Conservation (phyloP, 1,284 basidiomycete species). For the Rhodotorula sp. region DNA sequence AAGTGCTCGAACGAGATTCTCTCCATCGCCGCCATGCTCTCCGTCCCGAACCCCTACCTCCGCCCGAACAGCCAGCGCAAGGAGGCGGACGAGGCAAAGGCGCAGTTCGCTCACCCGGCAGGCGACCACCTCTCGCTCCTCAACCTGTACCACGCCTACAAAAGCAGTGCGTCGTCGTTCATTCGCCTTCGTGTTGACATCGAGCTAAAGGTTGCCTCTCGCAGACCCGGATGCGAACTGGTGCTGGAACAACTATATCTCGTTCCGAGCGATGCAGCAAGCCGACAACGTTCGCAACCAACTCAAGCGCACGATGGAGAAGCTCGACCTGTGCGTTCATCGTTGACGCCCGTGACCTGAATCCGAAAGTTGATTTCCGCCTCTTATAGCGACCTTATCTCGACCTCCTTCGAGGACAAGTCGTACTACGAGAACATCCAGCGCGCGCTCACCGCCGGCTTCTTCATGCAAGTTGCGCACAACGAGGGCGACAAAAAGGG, state of each 20-base stretch:
- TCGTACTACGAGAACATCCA: conserved; percentile 72
- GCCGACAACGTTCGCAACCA: conserved; percentile 96
- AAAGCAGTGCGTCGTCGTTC: conserved; percentile 53
- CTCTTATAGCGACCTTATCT: conserved; percentile 64
- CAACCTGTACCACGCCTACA: conserved; percentile 94
- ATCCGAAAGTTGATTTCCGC: not conserved
- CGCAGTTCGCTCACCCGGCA: conserved; percentile 82
- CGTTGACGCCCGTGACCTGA: too few relatives aligned
- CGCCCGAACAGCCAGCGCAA: conserved; percentile 82
- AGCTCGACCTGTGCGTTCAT: conserved; percentile 48
- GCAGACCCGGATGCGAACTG: conserved; percentile 72
- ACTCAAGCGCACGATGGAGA: conserved; percentile 89
- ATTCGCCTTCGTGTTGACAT: too few relatives aligned
- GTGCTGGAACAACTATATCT: conserved; percentile 92
- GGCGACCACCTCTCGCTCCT: conserved; percentile 93
- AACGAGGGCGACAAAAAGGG: conserved; percentile 83
- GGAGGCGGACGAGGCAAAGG: conserved; percentile 90
- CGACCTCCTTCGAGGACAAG: conserved; percentile 67
- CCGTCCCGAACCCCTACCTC: conserved; percentile 93
- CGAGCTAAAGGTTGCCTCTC: not conserved
- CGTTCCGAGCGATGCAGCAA: conserved; percentile 76
- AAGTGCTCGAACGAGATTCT: conserved; percentile 94
- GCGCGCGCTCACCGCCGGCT: conserved; percentile 83
- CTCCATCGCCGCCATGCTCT: conserved; percentile 93
- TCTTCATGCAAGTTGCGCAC: conserved; percentile 98